Base-by-base conservation (phyloP, 306 rosid genomes). In the Echinosophora koreensis region DNA sequence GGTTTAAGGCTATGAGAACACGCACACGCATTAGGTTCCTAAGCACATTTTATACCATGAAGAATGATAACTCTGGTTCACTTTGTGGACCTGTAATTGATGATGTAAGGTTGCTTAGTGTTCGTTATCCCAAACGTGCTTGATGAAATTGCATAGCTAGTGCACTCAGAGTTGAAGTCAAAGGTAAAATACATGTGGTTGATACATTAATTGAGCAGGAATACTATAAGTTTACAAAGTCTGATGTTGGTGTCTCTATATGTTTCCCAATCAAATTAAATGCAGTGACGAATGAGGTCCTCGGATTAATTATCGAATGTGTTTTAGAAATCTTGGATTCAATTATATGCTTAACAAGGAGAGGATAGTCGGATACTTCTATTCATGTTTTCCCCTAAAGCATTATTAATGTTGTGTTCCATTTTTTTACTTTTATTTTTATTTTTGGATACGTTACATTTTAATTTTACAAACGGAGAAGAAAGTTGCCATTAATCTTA, bases 71-170 rank as follows among this genome's bases (percentile, higher is more conserved):
- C 42, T 77, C 90, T 15, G 91, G 93, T 2, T 84, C 93, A 11
- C 82, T 91, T n/a, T 91, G 93, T 74, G 96, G 90, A 5, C 96
- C 96, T 1, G 85, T 87, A 0, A 73, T 91, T 2, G 93, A 89
- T 37, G 90, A 91, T 54, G 74, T 87, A 14, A 91, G 71, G 72
- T 79, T 89, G 86, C 47, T 87, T 14, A 78, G 89, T 59, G 82
- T 78, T 38, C 89, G 88, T 8, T 17, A 38, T 62, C 81, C 87
- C 1, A 14, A n/a, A 61, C 61, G 13, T 32, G 86, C 55, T 82
- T 81, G 42, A 63, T 16, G 4, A 4, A 1, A 5, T 69, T 54
- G 34, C 67, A 60, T 61, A 5, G 5, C 62, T 57, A 9, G 7
- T 28, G 54, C 12, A 38, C 5, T 30, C n/a, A 13, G 3, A 34